These are phyloP conservation scores for Globisporangium cystogenes DNA, from an alignment of 352 stramenopile genomes.

Conservation along the genomic window DNA sequence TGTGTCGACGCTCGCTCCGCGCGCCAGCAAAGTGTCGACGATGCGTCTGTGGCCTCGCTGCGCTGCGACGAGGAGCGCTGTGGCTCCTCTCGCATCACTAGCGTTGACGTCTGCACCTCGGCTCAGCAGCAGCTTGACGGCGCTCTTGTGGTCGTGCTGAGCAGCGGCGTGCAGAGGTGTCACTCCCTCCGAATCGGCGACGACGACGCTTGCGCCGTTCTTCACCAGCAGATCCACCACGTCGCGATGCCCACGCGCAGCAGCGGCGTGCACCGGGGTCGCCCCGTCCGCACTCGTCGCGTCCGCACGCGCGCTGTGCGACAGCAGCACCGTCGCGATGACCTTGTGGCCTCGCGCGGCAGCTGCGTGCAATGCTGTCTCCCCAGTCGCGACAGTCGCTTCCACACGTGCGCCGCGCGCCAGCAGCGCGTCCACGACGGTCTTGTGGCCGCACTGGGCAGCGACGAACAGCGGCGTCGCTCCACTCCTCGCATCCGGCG, in stretches of 20 bases:
- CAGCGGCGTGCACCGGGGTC: background rate
- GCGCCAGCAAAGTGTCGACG: background rate
- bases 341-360: background rate
- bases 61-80: background rate
- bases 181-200: background rate
- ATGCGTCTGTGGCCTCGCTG: background rate
- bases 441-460: background rate
- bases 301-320: background rate
- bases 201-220: background rate
- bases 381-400: background rate
- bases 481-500: too few relatives aligned
- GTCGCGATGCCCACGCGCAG: background rate
- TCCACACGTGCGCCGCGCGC: background rate
- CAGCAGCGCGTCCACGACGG: background rate
- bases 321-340: background rate
- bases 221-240: background rate
- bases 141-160: background rate
- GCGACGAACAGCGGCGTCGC: background rate
- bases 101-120: background rate
- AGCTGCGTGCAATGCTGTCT: background rate
- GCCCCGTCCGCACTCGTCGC: background rate
- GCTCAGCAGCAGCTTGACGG: background rate
- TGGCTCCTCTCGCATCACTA: background rate
- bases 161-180: background rate
- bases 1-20: background rate